Evolutionary conservation across 164 flowering plant species (phyloP).

Genomic region (Umbilicus rupestris): DNA sequence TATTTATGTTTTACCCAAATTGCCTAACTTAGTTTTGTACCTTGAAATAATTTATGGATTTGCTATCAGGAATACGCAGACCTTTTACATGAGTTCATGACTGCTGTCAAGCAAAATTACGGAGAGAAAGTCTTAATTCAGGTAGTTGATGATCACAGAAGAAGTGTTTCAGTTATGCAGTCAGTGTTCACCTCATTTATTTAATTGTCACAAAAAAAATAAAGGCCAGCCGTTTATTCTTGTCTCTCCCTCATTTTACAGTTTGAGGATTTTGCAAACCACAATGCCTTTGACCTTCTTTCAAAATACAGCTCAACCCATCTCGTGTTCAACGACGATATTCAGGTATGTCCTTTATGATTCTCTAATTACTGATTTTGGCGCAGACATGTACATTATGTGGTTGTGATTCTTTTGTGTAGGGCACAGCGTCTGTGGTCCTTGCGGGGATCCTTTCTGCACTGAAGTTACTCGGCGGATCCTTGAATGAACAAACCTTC

Average conservation of each 20-base stretch:
- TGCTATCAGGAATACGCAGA: conserved; percentile 15
- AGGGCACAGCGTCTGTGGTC: conserved; percentile 21
- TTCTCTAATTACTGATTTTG: not conserved
- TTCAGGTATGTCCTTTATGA: conserved; percentile 12
- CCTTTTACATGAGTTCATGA: conserved; percentile 20
- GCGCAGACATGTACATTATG: not conserved
- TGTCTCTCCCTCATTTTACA: conserved; percentile 8
- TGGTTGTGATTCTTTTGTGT: not conserved
- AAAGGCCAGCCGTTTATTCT: too few species aligned
- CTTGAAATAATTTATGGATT: not conserved
- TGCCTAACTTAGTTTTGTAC: not conserved
- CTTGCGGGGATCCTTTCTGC: conserved; percentile 18
- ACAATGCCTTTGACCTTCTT: conserved; percentile 21
- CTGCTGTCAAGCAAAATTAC: conserved; percentile 18
- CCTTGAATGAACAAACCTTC: conserved; percentile 16
- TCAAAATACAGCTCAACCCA: conserved; percentile 16
- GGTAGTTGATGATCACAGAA: conserved; percentile 6
- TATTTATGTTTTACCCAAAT: not conserved
- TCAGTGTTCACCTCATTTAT: not conserved
- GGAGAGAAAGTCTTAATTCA: conserved; percentile 21
- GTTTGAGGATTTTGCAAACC: conserved; percentile 22
- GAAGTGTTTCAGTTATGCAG: not conserved
- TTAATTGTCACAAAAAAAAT: not conserved
- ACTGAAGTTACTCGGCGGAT: conserved; percentile 15
- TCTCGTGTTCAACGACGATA: conserved; percentile 24